Evolutionary conservation across 2,329 filamentous ascomycete species (phyloP).

Genomic region (Parastagonospora nodorum): DNA sequence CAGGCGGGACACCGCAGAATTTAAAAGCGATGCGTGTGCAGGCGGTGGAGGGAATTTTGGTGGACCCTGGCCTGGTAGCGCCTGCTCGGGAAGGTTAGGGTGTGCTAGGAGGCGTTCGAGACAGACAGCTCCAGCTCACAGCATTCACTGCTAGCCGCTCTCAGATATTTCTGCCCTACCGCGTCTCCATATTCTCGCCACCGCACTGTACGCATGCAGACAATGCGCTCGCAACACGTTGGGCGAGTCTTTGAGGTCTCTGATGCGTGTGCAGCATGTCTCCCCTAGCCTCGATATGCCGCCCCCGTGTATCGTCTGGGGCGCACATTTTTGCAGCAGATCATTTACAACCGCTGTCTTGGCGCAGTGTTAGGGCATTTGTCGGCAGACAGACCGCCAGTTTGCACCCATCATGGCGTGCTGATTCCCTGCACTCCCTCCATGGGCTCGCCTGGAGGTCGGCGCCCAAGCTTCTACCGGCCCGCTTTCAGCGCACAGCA

Average conservation of each 20-base stretch:
- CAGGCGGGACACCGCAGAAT: conserved; percentile 22
- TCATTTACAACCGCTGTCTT: conserved; percentile 24
- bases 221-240: conserved; percentile 17
- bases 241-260: conserved; percentile 4
- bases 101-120: conserved; percentile 20
- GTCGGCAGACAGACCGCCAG: conserved; percentile 36
- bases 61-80: conserved; percentile 17
- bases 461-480: neutral
- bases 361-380: conserved; percentile 21
- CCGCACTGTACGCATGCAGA: conserved; percentile 24
- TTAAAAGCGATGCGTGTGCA: conserved; percentile 15
- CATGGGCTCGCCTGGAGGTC: conserved; percentile 18
- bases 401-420: conserved; percentile 28
- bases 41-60: conserved; percentile 32
- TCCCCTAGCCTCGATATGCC: conserved; percentile 16
- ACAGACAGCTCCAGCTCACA: conserved; percentile 20
- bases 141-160: conserved; percentile 17
- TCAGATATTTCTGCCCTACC: conserved; percentile 13
- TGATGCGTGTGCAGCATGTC: conserved; percentile 9
- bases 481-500: neutral
- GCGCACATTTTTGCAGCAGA: conserved; percentile 24
- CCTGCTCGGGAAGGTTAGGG: conserved; percentile 18
- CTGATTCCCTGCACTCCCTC: conserved; percentile 9
- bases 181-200: conserved; percentile 20
- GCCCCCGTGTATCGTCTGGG: conserved; percentile 17